Evolutionary conservation across 805 yeast genomes (phyloP).

Genomic region (Candida hungchunana): DNA sequence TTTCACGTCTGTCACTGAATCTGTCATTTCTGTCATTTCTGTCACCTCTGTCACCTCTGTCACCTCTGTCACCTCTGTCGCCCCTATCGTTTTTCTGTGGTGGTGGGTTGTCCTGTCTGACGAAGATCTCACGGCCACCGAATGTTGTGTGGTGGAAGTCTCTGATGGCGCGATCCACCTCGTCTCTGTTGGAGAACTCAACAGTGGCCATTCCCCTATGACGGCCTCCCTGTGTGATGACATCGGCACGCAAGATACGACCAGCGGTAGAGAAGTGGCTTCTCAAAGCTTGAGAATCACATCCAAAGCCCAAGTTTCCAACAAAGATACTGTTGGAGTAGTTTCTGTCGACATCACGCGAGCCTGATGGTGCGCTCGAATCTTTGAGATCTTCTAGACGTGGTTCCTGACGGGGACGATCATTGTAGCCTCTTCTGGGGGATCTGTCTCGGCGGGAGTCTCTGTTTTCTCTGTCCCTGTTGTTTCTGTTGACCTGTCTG

Average conservation of each 20-base stretch:
- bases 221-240: slow-evolving; percentile 71
- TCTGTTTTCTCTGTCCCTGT: slow-evolving; percentile 3
- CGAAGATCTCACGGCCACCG: slow-evolving; percentile 76
- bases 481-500: slow-evolving; percentile 17
- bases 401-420: slow-evolving; percentile 15
- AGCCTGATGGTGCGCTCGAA: slow-evolving; percentile 20
- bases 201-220: slow-evolving; percentile 91
- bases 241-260: slow-evolving; percentile 74
- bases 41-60: slow-evolving; percentile 7
- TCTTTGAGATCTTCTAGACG: slow-evolving; percentile 30
- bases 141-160: slow-evolving; percentile 61
- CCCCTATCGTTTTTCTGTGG: slow-evolving; percentile 35
- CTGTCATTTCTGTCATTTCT: slow-evolving; percentile 17
- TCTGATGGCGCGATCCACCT: slow-evolving; percentile 68
- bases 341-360: slow-evolving; percentile 47
- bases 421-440: slow-evolving; percentile 25
- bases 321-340: slow-evolving; percentile 67
- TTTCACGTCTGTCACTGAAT: slow-evolving; percentile 12
- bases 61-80: slow-evolving; percentile 8
- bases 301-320: slow-evolving; percentile 67
- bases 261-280: slow-evolving; percentile 58
- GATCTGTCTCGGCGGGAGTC: slow-evolving; percentile 28
- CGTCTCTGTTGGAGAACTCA: slow-evolving; percentile 62
- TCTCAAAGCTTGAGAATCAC: slow-evolving; percentile 55
- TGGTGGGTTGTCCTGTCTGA: slow-evolving; percentile 88